Percentiles rank a stretch among this genome's conserved stretches.
phyloP scores from a whole-genome alignment of 768 basidiomycete genomes.

The Wakefieldia striispora region DNA sequence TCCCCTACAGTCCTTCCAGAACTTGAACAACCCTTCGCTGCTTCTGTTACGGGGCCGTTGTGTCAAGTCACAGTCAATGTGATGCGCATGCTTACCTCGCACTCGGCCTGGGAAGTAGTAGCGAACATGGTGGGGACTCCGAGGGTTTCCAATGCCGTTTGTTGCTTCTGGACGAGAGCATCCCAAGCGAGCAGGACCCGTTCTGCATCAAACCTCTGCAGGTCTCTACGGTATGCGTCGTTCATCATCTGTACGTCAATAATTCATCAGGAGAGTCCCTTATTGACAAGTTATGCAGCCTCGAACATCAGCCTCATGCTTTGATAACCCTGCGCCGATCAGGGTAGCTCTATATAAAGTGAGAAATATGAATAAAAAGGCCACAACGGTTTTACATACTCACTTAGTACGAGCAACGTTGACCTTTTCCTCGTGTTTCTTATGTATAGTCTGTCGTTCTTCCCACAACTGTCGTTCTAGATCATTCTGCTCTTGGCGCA shows the following conservation, averaged over 20 bases:
- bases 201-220: conserved; percentile 67
- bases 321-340: conserved; percentile 62
- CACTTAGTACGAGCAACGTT: conserved; percentile 67
- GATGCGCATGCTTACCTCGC: conserved; percentile 48
- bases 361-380: conserved; percentile 1
- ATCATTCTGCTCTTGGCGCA: conserved; percentile 68
- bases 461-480: conserved; percentile 69
- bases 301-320: conserved; percentile 52
- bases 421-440: conserved; percentile 69
- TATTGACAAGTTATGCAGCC: conserved; percentile 5
- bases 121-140: conserved; percentile 72
- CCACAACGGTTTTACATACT: conserved; percentile 19
- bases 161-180: conserved; percentile 67
- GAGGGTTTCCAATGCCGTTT: conserved; percentile 55
- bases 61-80: background rate
- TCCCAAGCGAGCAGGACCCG: conserved; percentile 76
- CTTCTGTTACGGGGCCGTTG: conserved; percentile 40
- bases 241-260: conserved; percentile 56
- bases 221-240: conserved; percentile 60
- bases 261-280: conserved; percentile 11
- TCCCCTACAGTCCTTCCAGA: conserved; percentile 48
- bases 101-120: conserved; percentile 45
- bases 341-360: conserved; percentile 53
- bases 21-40: conserved; percentile 73
- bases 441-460: conserved; percentile 59